Conservation (phyloP, 176 grass and related monocot species). For the Lolium multiflorum region DNA sequence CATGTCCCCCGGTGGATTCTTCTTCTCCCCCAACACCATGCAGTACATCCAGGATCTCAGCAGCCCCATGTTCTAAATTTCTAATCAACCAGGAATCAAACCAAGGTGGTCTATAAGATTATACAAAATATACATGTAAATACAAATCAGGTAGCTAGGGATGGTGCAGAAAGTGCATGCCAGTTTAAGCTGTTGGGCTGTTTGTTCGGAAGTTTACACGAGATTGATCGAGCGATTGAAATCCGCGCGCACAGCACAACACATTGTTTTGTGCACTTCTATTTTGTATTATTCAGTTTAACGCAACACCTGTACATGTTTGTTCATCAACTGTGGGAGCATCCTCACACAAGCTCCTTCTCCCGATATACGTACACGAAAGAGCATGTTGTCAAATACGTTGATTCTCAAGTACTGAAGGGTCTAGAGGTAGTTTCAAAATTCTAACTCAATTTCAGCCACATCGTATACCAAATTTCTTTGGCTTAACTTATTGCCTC, state of each 20-base stretch:
- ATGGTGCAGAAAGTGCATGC: neutral
- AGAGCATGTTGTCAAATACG: too few species aligned
- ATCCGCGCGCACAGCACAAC: slow-evolving; percentile 44
- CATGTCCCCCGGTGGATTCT: slow-evolving; percentile 45
- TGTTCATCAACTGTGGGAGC: too few species aligned
- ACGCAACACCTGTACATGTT: too few species aligned
- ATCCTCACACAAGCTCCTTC: too few species aligned
- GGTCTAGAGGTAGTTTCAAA: too few species aligned
- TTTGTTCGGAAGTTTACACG: slow-evolving; percentile 38
- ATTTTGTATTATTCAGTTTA: too few species aligned
- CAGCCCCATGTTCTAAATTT: slow-evolving; percentile 39
- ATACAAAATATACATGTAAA: neutral
- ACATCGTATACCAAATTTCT: too few species aligned
- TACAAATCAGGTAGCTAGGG: neutral
- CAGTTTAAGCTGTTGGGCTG: slow-evolving; percentile 40
- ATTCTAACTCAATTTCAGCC: too few species aligned
- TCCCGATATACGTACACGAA: too few species aligned
- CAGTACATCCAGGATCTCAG: slow-evolving; percentile 55
- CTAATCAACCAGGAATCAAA: neutral
- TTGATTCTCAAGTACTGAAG: too few species aligned
- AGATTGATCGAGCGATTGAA: neutral
- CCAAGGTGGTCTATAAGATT: neutral
- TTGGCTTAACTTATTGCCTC: too few species aligned
- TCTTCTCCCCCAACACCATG: slow-evolving; percentile 48
- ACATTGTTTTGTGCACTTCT: too few species aligned